Evolutionary conservation across 2,329 filamentous ascomycete species (phyloP).

Genomic region (Neofusicoccum sp.): DNA sequence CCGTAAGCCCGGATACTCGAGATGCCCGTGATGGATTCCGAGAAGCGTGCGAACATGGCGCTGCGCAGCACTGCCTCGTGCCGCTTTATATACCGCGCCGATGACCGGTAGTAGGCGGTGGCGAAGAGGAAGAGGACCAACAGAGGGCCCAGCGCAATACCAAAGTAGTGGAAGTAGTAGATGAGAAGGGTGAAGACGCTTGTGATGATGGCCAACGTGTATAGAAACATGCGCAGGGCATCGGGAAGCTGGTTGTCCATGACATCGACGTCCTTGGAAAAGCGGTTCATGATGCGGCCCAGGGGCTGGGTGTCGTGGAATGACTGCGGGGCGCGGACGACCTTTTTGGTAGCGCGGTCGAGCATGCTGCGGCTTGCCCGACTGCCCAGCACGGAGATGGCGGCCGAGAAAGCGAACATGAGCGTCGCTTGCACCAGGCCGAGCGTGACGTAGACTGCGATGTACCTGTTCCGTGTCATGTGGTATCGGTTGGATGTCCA

Average conservation of each 20-base stretch:
- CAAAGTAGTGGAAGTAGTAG: constrained; percentile 63
- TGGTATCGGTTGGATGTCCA: constrained; percentile 62
- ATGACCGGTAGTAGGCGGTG: constrained; percentile 84
- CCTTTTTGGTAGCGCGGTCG: background rate
- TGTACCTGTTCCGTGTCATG: constrained; percentile 60
- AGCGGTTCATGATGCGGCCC: constrained; percentile 17
- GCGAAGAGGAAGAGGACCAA: constrained; percentile 79
- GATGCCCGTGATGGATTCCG: constrained; percentile 82
- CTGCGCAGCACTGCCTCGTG: constrained; percentile 90
- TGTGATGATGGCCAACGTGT: constrained; percentile 1
- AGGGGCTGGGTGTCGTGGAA: constrained; percentile 18
- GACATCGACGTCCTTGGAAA: constrained; percentile 9
- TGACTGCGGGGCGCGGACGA: constrained; percentile 9
- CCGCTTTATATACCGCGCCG: constrained; percentile 90
- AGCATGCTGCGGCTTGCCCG: background rate
- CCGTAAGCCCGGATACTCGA: constrained; percentile 90
- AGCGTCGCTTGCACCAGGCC: constrained; percentile 21
- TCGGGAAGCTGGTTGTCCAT: constrained; percentile 17
- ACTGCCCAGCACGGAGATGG: constrained; percentile 1
- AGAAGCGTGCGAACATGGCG: constrained; percentile 85
- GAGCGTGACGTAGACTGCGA: background rate
- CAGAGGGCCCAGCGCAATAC: constrained; percentile 68
- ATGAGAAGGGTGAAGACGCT: constrained; percentile 7
- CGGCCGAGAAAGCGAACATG: constrained; percentile 22
- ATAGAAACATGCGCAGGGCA: constrained; percentile 8